Base-by-base conservation (phyloP, 2,329 filamentous ascomycete species). In the Pseudogymnoascus sp. region DNA sequence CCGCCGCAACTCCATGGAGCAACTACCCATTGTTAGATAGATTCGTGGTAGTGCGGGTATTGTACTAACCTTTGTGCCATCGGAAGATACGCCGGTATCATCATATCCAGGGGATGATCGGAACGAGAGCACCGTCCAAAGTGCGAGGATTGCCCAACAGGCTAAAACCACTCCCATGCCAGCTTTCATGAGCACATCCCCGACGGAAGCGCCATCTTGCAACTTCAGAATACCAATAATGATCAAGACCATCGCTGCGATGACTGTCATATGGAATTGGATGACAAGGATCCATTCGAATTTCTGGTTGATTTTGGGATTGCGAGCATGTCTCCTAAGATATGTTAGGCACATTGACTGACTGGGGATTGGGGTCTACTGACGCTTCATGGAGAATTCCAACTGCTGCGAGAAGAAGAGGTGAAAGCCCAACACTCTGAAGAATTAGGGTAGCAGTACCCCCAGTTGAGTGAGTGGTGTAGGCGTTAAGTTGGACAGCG, bases 311-410 rank as follows among this genome's bases (percentile, higher is more conserved):
- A 54, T 25, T 4, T n/a, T 54, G n/a, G 43, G 43, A 18, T 54
- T n/a, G n/a, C 43, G 43, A 16, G 43, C 25, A 18, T 12, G 25
- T 54, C 43, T 54, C 22, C 43, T 54, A 54, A 12, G 2, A 54
- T 6, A 33, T 30, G 25, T 54, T 33, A 54, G 43, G 4, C 5
- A 12, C 5, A 12, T n/a, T 54, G n/a, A 5, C 30, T 18, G 25
- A 12, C 18, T 7, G 7, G 9, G 25, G 25, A 54, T 25, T 25
- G 25, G 12, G 25, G 43, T 54, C n/a, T n/a, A 54, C 43, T 18
- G 14, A 68, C 67, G 65, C 63, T 63, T 69, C 67, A 60, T 68
- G 64, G 6, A 69, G 33, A 36, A 68, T 58, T 4, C 66, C 66
- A 22, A 28, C 37, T 9, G 35, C 58, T 12, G 60, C 65, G 25